phyloP scores from a whole-genome alignment of 2,329 filamentous ascomycete species.

The Parasarocladium wereldwijsianum region DNA sequence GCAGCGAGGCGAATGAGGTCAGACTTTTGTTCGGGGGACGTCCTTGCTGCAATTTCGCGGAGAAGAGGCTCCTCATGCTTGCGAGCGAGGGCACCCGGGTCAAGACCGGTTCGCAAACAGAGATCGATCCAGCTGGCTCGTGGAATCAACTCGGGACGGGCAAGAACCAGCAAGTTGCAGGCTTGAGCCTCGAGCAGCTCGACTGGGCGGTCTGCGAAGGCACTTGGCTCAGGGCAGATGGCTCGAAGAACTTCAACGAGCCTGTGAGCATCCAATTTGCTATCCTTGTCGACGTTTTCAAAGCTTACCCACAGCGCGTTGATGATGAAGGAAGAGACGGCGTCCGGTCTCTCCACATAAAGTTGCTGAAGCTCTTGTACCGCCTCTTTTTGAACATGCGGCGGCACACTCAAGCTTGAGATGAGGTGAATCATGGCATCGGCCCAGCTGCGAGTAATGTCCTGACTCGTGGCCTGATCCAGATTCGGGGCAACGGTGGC shows the following conservation, averaged over 20 bases:
- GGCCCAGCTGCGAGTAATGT: slow-evolving; percentile 59
- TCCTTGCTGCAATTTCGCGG: slow-evolving; percentile 43
- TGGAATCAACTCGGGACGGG: slow-evolving; percentile 63
- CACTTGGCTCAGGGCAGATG: slow-evolving; percentile 46
- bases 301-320: slow-evolving; percentile 65
- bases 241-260: slow-evolving; percentile 47
- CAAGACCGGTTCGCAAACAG: slow-evolving; percentile 63
- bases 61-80: slow-evolving; percentile 51
- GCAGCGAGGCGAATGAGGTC: slow-evolving; percentile 49
- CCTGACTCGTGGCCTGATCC: slow-evolving; percentile 27
- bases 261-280: slow-evolving; percentile 49
- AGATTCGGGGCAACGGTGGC: slow-evolving; percentile 43
- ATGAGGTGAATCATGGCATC: slow-evolving; percentile 73
- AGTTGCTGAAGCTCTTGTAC: slow-evolving; percentile 45
- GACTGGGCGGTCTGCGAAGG: slow-evolving; percentile 14
- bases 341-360: slow-evolving; percentile 44
- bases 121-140: slow-evolving; percentile 77
- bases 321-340: slow-evolving; percentile 49
- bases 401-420: slow-evolving; percentile 44
- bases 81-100: slow-evolving; percentile 65
- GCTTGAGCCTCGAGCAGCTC: slow-evolving; percentile 53
- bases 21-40: slow-evolving; percentile 31
- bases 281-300: slow-evolving; percentile 55
- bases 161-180: slow-evolving; percentile 62
- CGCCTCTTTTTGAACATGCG: slow-evolving; percentile 49